Percentiles rank a stretch among this genome's conserved stretches.
Evolutionary conservation across 1,284 basidiomycete species (phyloP).

Genomic region (Apiotrichum gamsii): DNA sequence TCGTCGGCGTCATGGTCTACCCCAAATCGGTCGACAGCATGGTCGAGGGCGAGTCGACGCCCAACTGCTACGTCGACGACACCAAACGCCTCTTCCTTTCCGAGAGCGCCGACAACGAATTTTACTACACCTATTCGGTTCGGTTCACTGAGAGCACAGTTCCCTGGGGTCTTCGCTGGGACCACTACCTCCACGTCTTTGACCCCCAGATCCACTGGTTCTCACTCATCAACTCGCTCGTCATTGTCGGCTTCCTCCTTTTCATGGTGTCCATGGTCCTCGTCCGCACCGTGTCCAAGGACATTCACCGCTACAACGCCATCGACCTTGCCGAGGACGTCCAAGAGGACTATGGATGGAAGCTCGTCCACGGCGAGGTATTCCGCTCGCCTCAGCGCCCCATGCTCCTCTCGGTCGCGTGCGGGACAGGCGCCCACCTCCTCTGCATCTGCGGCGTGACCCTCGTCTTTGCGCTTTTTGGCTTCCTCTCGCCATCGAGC

Average conservation of each 20-base stretch:
- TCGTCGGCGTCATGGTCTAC: slow-evolving; percentile 90
- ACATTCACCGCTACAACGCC: slow-evolving; percentile 93
- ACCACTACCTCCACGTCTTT: slow-evolving; percentile 76
- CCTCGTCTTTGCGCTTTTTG: slow-evolving; percentile 89
- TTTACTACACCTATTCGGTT: slow-evolving; percentile 85
- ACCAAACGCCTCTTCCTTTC: slow-evolving; percentile 58
- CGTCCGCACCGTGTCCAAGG: slow-evolving; percentile 75
- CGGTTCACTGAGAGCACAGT: slow-evolving; percentile 82
- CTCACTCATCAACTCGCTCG: slow-evolving; percentile 85
- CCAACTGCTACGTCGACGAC: slow-evolving; percentile 32
- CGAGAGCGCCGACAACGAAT: slow-evolving; percentile 58
- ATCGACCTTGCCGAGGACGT: slow-evolving; percentile 92
- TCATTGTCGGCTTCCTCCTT: slow-evolving; percentile 84
- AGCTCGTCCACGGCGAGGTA: slow-evolving; percentile 83
- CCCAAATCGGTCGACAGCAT: slow-evolving; percentile 54
- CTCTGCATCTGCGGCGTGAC: slow-evolving; percentile 85
- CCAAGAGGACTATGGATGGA: slow-evolving; percentile 98
- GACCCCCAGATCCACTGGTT: slow-evolving; percentile 62
- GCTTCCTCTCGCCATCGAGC: slow-evolving; percentile 95
- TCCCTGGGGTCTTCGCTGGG: slow-evolving; percentile 83
- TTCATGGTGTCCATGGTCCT: slow-evolving; percentile 88
- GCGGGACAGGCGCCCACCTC: slow-evolving; percentile 86
- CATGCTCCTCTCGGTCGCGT: slow-evolving; percentile 73
- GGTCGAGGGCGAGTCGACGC: slow-evolving; percentile 20
- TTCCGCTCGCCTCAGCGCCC: slow-evolving; percentile 78